These are phyloP conservation scores for Phalaenopsis aphrodite DNA, from an alignment of 106 monocot genomes.

Conservation along the genomic window DNA sequence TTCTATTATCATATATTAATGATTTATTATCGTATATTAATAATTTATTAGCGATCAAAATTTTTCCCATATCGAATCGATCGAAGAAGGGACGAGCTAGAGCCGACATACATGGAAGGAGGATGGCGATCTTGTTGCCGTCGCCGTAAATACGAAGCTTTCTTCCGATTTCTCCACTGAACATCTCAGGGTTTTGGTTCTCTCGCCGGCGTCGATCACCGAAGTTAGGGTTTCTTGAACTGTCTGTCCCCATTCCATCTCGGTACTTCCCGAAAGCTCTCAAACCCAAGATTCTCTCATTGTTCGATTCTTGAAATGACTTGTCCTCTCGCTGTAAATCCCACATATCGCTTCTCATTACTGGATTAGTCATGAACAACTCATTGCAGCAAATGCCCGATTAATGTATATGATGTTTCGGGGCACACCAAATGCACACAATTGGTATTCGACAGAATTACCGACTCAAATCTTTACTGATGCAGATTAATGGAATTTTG, in stretches of 20 bases:
- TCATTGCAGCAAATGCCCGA: background rate
- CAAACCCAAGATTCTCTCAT: background rate
- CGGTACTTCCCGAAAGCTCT: background rate
- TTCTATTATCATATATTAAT: no score
- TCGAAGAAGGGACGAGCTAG: no score
- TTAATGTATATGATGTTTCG: background rate
- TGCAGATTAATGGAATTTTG: no score
- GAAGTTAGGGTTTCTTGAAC: background rate
- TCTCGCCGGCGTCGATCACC: background rate
- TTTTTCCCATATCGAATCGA: no score
- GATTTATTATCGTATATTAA: no score
- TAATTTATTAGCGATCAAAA: no score
- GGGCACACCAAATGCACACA: background rate
- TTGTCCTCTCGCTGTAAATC: no score
- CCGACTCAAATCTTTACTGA: background rate
- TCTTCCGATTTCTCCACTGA: background rate
- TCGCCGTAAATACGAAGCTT: no score
- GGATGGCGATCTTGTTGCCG: background rate
- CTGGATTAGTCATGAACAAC: background rate
- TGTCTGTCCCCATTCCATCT: background rate
- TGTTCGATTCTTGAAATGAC: background rate
- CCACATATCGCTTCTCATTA: background rate
- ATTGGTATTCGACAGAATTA: slow-evolving; percentile 8
- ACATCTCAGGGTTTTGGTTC: background rate
- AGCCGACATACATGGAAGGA: background rate